Evolutionary conservation across 2,329 filamentous ascomycete genomes (phyloP), one percentile per base, ranked within the genome.

Genomic region (Teratosphaeria zuluensis): DNA sequence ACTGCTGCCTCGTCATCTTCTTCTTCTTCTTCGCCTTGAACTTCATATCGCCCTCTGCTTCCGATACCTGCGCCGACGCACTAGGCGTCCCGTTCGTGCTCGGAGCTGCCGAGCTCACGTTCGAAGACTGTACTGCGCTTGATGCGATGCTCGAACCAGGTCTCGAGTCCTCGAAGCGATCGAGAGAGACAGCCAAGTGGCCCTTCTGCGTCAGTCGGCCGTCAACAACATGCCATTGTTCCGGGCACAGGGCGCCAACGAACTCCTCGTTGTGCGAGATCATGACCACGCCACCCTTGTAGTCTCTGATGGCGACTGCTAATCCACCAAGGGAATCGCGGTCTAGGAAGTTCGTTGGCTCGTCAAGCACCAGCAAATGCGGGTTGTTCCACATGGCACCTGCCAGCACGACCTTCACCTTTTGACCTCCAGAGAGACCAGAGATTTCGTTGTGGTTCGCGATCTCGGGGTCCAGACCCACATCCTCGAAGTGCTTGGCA

Each of bases 231-330:
- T 95, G 89, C 89, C 94, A 95, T 76, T 97, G 92, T 79, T 99
- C 95, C 3, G 89, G 89, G 76, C 94, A 94, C 11, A 99, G 85
- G 2, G 92, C 92, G 60, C 92, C 92, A 56, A 99, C 92, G 70
- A 99, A 99, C 75, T 99, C 94, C 72, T 97, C 92, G 83, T 99
- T 97, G 78, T 99, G 94, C 62, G 92, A 96, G 76, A 99, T 99
- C 86, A 99, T 95, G 64, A 99, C 92, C 1, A 99, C 94, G 75
- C 94, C 94, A 66, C 94, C 94, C 80, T 91, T 95, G 84, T 95
- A 99, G 72, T 97, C 94, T 66, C 92, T 90, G 70, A 99, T 97
- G 65, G 94, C 94, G 48, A 96, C 91, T n/a, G 94, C 92, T 58
- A 99, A 84, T 75, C 92, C 94, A 71, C 94, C 95, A 19, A 99